These are phyloP conservation scores for Aspergillus sojae DNA, from an alignment of 2,329 filamentous ascomycete genomes.

Conservation along the genomic window DNA sequence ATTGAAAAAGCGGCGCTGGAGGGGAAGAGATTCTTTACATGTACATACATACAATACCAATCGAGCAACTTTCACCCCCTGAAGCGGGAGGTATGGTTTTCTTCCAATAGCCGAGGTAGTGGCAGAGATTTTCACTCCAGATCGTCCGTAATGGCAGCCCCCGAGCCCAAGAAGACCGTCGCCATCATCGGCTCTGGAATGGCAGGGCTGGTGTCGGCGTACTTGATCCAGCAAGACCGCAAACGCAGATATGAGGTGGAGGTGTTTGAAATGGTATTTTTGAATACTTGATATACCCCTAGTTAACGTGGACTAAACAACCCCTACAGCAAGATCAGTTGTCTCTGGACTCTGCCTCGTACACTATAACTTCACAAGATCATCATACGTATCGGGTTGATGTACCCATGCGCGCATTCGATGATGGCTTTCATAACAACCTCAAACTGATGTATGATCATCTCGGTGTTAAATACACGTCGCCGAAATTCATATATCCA, in stretches of 20 bases:
- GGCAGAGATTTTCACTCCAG: background rate
- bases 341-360: slow-evolving; percentile 50
- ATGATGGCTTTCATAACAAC: slow-evolving; percentile 58
- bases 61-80: background rate
- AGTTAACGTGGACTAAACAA: background rate
- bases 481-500: slow-evolving; percentile 47
- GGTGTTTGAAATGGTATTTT: slow-evolving; percentile 49
- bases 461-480: slow-evolving; percentile 53
- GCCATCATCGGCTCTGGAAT: slow-evolving; percentile 54
- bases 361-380: slow-evolving; percentile 34
- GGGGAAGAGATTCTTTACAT: background rate
- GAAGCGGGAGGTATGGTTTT: background rate
- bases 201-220: slow-evolving; percentile 52
- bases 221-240: slow-evolving; percentile 47
- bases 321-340: slow-evolving; percentile 42
- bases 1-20: background rate
- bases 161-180: slow-evolving; percentile 29
- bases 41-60: background rate
- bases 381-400: slow-evolving; percentile 42
- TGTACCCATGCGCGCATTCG: slow-evolving; percentile 57
- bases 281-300: slow-evolving; percentile 4
- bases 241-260: slow-evolving; percentile 46
- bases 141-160: background rate
- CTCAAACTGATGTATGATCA: slow-evolving; percentile 60
- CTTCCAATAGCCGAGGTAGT: background rate